Evolutionary conservation across 495 filamentous ascomycete genomes (phyloP).

Genomic region (Lasiosphaeria hispida): DNA sequence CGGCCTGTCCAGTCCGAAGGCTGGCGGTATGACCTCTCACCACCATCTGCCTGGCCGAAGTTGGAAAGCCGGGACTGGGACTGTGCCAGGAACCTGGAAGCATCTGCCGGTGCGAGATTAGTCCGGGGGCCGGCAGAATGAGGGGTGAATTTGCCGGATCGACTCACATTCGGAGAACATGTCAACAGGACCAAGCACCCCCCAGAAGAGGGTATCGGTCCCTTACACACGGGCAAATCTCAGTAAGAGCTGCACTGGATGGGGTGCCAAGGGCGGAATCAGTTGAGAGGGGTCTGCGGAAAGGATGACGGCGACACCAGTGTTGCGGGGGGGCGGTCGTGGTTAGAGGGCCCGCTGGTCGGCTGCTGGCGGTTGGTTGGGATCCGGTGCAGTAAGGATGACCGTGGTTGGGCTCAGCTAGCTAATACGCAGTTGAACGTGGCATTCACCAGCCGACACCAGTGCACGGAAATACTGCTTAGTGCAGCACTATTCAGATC

Average conservation of each 20-base stretch:
- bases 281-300: neutral
- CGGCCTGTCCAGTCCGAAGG: slow-evolving; percentile 34
- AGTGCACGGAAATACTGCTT: neutral
- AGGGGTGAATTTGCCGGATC: neutral
- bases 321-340: slow-evolving; percentile 7
- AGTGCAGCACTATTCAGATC: too few species aligned
- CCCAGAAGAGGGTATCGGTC: slow-evolving; percentile 17
- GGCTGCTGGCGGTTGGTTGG: neutral
- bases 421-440: too few species aligned
- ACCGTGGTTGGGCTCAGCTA: too few species aligned
- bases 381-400: neutral
- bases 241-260: neutral
- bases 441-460: neutral
- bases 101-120: slow-evolving; percentile 60
- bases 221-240: slow-evolving; percentile 7
- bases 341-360: slow-evolving; percentile 5
- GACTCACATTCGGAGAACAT: slow-evolving; percentile 99
- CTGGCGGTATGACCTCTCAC: slow-evolving; percentile 35
- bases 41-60: slow-evolving; percentile 61
- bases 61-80: slow-evolving; percentile 81
- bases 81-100: slow-evolving; percentile 94
- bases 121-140: neutral
- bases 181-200: slow-evolving; percentile 25
- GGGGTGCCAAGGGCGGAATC: neutral
- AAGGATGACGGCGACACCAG: slow-evolving; percentile 7